Evolutionary conservation across 768 basidiomycete species (phyloP), one percentile per base, ranked within the genome.

Genomic region (Porphyrellus cyaneotinctus): DNA sequence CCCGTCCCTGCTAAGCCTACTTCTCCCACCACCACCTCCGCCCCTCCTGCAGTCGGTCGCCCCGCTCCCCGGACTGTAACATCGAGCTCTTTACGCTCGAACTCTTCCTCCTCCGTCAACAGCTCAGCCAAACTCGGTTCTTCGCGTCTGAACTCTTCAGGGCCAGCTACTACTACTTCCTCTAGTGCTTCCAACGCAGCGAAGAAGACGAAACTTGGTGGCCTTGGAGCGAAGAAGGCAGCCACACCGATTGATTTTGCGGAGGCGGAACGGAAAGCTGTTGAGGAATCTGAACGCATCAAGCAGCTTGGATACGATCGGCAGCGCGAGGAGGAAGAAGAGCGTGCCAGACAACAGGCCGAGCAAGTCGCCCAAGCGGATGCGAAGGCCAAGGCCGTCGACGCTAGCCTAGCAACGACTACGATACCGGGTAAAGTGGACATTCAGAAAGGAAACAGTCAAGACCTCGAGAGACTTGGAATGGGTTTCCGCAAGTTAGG

Each of bases 291-390:
- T 23, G 95, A 95, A 70, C 79, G 93, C 52, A 82, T 94, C 68
- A 88, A 90, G 67, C 84, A 94, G 60, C 79, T 97, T 17, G 95
- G 95, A 0, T 97, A 97, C 64, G 92, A 97, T 66, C 80, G 89
- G 18, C 80, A 85, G 64, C 76, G 82, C 36, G 91, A 97, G 68
- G 89, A 88, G 62, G 85, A 85, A 20, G 93, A 94, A 64, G 89
- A 87, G 58, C 84, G 81, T 62, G 82, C 80, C 32, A 75, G 76
- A 56, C 79, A 81, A 58, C 81, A 85, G 36, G 83, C 82, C 22
- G 81, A 83, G 47, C 78, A 77, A 12, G 63, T 75, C 22, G 60
- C 55, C 23, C 58, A 59, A 46, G 54, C 47, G 8, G 54, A 65
- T 47, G 61, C 62, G 41, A 72, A 71, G 65, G 62, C 58, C 18